Evolutionary conservation across 352 stramenopile genomes (phyloP).

Genomic region (Phytophthora citrophthora): DNA sequence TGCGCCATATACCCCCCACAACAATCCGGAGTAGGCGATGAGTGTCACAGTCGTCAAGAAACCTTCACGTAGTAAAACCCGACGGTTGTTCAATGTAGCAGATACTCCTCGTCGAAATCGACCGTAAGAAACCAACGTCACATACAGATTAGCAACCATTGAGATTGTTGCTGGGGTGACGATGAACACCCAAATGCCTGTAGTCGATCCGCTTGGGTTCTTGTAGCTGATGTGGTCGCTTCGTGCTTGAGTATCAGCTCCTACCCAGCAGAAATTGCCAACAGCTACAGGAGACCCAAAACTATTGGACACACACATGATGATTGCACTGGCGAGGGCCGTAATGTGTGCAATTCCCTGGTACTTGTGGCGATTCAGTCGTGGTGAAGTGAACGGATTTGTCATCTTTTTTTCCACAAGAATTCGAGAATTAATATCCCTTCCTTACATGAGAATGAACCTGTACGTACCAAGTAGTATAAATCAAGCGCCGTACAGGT

Average conservation of each 20-base stretch:
- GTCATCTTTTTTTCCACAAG: conserved; percentile 51
- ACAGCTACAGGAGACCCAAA: conserved; percentile 67
- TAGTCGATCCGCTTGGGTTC: conserved; percentile 29
- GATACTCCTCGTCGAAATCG: conserved; percentile 70
- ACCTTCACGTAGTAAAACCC: conserved; percentile 65
- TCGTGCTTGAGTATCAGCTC: conserved; percentile 36
- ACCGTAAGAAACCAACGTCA: conserved; percentile 65
- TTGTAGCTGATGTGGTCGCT: conserved; percentile 44
- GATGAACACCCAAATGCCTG: conserved; percentile 77
- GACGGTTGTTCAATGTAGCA: conserved; percentile 61
- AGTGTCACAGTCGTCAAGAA: conserved; percentile 77
- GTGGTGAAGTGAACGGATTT: conserved; percentile 80
- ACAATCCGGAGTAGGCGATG: conserved; percentile 67
- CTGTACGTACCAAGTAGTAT: conserved; percentile 60
- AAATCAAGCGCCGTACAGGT: conserved; percentile 77
- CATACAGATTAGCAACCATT: conserved; percentile 68
- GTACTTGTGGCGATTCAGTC: conserved; percentile 74
- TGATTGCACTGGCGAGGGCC: conserved; percentile 42
- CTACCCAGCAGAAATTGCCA: conserved; percentile 79
- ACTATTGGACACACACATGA: conserved; percentile 60
- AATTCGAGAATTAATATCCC: no score
- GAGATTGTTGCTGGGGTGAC: conserved; percentile 56
- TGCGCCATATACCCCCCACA: conserved; percentile 69
- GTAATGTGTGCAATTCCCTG: conserved; percentile 54
- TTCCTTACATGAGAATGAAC: neutral